Conservation (phyloP, 306 rosid species). For the Dryas drummondii region DNA sequence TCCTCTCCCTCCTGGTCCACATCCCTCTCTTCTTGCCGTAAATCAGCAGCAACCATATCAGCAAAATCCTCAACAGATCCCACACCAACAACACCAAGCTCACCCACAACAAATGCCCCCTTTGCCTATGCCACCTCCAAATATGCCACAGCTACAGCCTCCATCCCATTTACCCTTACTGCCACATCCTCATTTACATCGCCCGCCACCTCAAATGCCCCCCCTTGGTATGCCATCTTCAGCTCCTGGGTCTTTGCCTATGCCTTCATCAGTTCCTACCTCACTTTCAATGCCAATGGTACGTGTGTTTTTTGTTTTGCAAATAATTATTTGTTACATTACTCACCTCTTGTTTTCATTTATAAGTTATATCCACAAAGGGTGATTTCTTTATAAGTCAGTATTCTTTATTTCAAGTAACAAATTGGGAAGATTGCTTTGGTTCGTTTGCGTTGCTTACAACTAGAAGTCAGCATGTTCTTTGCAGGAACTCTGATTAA, state of each 20-base stretch:
- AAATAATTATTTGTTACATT: neutral
- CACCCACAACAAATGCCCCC: conserved; percentile 74
- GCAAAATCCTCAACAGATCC: conserved; percentile 83
- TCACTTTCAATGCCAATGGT: conserved; percentile 66
- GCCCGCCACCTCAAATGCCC: conserved; percentile 86
- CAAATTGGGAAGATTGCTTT: neutral
- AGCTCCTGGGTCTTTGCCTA: conserved; percentile 60
- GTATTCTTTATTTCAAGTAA: neutral
- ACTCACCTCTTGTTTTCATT: neutral
- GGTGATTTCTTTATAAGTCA: neutral
- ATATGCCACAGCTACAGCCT: conserved; percentile 81
- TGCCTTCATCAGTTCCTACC: conserved; percentile 47
- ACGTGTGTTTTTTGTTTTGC: conserved; percentile 13
- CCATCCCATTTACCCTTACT: conserved; percentile 87
- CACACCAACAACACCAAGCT: conserved; percentile 68
- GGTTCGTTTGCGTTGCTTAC: neutral
- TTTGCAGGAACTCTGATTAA: neutral
- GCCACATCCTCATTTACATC: conserved; percentile 81
- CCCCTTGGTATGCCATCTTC: conserved; percentile 73
- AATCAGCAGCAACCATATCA: conserved; percentile 88
- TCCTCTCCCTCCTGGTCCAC: conserved; percentile 99
- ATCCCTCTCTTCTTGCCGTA: conserved; percentile 84
- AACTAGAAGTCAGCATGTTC: neutral
- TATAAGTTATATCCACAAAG: neutral
- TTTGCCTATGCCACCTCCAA: conserved; percentile 71